Percentiles rank a stretch among this genome's conserved stretches.
Conservation (phyloP, 108 stramenopile genomes). For the Thalassiosira profunda region DNA sequence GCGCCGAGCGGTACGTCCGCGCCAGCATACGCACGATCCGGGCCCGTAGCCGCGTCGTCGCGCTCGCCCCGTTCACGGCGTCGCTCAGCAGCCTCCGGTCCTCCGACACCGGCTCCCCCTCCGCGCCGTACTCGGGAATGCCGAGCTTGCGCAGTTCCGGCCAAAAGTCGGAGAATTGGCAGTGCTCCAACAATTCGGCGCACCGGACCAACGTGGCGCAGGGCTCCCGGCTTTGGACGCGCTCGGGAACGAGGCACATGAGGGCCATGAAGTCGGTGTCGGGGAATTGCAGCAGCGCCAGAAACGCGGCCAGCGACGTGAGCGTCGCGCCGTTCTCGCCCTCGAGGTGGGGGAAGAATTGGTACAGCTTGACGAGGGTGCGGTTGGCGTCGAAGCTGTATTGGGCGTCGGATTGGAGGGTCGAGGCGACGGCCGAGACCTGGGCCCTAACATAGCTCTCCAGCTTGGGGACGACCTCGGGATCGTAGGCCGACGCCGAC, state of each 20-base stretch:
- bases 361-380: constrained; percentile 77
- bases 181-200: constrained; percentile 65
- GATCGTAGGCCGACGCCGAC: constrained; percentile 56
- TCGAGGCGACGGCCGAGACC: constrained; percentile 59
- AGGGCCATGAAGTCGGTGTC: constrained; percentile 77
- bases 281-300: constrained; percentile 74
- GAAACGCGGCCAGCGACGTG: constrained; percentile 50
- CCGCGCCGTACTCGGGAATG: constrained; percentile 49
- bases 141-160: constrained; percentile 53
- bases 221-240: constrained; percentile 60
- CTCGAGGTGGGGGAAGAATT: constrained; percentile 69
- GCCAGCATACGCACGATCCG: constrained; percentile 68
- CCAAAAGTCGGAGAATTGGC: constrained; percentile 86
- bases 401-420: constrained; percentile 34
- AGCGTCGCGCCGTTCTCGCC: constrained; percentile 29
- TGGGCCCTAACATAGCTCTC: constrained; percentile 83
- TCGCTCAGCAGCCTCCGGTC: constrained; percentile 42
- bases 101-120: constrained; percentile 48
- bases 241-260: constrained; percentile 72
- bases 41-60: constrained; percentile 49
- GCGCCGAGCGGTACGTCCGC: constrained; percentile 69
- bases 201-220: constrained; percentile 69
- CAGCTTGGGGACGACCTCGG: constrained; percentile 58
- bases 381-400: constrained; percentile 87
- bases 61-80: constrained; percentile 42